A percentile compares a stretch with the other conserved stretches of the same genome.
Evolutionary conservation across 2,329 filamentous ascomycete genomes (phyloP).

Genomic region (Penicillium rolfsii): DNA sequence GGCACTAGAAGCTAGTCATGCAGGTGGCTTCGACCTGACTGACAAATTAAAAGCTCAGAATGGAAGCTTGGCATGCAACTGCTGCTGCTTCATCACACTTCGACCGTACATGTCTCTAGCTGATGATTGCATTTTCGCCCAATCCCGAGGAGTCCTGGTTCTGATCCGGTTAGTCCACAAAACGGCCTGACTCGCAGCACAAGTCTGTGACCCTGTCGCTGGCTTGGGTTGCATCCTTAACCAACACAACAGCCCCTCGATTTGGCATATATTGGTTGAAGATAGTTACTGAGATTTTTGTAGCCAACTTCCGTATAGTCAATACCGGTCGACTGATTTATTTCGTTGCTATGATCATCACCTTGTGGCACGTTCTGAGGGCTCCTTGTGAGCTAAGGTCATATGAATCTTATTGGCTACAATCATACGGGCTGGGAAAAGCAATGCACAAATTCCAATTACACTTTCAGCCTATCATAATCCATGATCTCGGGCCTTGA

Average conservation of each 20-base stretch:
- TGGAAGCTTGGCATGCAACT: background rate
- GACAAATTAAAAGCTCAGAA: background rate
- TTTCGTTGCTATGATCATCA: background rate
- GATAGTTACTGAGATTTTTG: background rate
- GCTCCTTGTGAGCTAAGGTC: background rate
- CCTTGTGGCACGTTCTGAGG: background rate
- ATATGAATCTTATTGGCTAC: background rate
- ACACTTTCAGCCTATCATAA: background rate
- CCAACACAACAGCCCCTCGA: background rate
- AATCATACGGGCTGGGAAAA: background rate
- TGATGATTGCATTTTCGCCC: background rate
- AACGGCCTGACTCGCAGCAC: background rate
- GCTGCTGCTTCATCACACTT: background rate
- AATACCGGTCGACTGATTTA: background rate
- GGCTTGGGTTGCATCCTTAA: background rate
- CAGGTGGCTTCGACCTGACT: background rate
- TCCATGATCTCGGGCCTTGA: background rate
- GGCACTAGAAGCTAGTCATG: background rate
- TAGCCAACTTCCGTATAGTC: background rate
- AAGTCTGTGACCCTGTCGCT: background rate
- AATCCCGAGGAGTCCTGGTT: background rate
- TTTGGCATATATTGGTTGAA: background rate
- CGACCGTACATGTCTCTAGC: background rate
- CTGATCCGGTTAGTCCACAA: background rate
- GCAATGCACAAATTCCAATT: background rate